phyloP scores from a whole-genome alignment of 1,139 yeast genomes.

The Pneumocystis oryctolagi region DNA sequence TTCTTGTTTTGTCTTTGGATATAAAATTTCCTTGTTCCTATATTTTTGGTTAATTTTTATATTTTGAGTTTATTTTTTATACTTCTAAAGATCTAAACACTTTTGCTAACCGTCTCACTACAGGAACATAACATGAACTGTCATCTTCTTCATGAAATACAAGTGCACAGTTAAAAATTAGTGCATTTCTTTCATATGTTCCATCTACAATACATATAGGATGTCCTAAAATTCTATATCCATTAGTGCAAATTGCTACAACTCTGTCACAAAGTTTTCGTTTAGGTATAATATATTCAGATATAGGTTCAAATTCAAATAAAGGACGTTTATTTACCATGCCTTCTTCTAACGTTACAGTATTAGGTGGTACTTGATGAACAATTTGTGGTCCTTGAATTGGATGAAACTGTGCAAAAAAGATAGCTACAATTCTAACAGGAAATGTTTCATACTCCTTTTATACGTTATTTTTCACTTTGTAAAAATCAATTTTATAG shows the following conservation, averaged over 20 bases:
- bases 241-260: slow-evolving; percentile 55
- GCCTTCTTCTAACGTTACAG: slow-evolving; percentile 30
- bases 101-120: slow-evolving; percentile 66
- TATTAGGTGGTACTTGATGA: slow-evolving; percentile 73
- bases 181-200: slow-evolving; percentile 75
- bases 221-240: slow-evolving; percentile 67
- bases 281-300: slow-evolving; percentile 85
- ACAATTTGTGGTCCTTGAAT: slow-evolving; percentile 90
- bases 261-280: slow-evolving; percentile 76
- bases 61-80: slow-evolving; percentile 35
- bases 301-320: slow-evolving; percentile 71
- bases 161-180: slow-evolving; percentile 83
- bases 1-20: slow-evolving; percentile 29
- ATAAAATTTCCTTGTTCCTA: slow-evolving; percentile 26
- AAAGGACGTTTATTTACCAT: slow-evolving; percentile 32
- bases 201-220: slow-evolving; percentile 71
- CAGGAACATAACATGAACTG: slow-evolving; percentile 72
- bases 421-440: slow-evolving; percentile 70
- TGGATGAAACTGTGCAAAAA: slow-evolving; percentile 87
- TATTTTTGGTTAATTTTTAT: not conserved
- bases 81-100: slow-evolving; percentile 87
- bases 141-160: slow-evolving; percentile 76
- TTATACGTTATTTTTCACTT: not conserved
- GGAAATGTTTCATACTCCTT: slow-evolving; percentile 4
- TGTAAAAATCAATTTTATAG: not conserved